Base-by-base conservation (phyloP, 306 rosid genomes). In the Cucumis hystrix region DNA sequence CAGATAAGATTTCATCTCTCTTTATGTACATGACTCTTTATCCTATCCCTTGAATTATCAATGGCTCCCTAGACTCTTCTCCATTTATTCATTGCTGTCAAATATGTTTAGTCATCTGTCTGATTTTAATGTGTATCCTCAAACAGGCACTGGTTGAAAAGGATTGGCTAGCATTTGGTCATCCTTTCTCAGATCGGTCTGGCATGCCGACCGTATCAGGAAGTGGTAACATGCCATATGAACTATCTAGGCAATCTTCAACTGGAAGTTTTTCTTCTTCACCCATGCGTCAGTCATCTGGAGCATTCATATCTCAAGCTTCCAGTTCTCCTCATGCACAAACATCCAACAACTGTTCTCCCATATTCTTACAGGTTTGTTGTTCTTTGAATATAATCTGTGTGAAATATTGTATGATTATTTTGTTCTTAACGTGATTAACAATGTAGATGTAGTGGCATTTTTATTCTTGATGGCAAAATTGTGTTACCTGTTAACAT, bases 141-240 rank as follows among this genome's bases (percentile, higher is more conserved):
- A 40, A 82, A 33, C 71, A 95, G 99, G 99, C 97, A 76, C 96
- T 95, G 64, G 73, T 95, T 75, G 99, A 95, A 85, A 95, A 95
- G 85, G 99, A 95, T 79, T 95, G 99, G 99, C 85, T 95, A 59
- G 97, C 97, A 79, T 95, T 95, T 85, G 99, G 99, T 73, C 99
- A 95, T 83, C 97, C 96, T 71, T 92, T 90, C 85, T 85, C 96
- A 25, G 99, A 95, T 78, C 92, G 99, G 41, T 78, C 90, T 80
- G 92, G 93, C 77, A 78, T 82, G 83, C 97, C 97, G 18, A 64
- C 89, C 28, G 55, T 86, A 58, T 83, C 87, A 51, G 97, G 92
- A 79, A 80, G 84, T 80, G 83, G 85, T 74, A 90, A 60, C 78
- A 30, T 82, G 79, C 80, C 94, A 40, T 81, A 77, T n/a, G 99